Conservation (phyloP, 306 rosid species). For the Rosa chinensis region DNA sequence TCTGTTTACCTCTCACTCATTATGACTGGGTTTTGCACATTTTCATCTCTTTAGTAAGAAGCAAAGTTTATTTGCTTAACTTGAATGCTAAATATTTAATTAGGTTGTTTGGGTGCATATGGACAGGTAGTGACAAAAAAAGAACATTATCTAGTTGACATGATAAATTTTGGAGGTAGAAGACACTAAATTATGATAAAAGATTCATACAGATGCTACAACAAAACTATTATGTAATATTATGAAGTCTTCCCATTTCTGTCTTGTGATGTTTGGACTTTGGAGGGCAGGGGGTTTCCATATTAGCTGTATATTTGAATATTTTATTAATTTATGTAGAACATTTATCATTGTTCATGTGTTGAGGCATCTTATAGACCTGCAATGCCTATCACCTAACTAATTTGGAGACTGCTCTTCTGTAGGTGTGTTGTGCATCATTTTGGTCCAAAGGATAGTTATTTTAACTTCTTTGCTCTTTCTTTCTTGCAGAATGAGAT, state of each 20-base stretch:
- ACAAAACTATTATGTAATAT: background rate
- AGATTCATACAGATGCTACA: background rate
- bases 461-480: constrained; percentile 9
- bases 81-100: background rate
- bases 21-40: constrained; percentile 23
- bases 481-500: constrained; percentile 61
- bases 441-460: background rate
- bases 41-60: constrained; percentile 14
- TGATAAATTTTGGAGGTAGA: background rate
- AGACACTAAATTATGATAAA: background rate
- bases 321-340: background rate
- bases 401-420: constrained; percentile 16
- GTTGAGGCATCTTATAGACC: constrained; percentile 21
- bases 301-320: background rate
- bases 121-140: background rate
- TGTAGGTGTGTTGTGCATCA: background rate
- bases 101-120: background rate
- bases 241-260: background rate
- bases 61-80: constrained; percentile 17
- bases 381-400: constrained; percentile 13
- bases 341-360: background rate
- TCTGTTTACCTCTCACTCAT: constrained; percentile 28
- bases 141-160: background rate
- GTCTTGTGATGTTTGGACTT: background rate
- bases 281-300: background rate